Base-by-base conservation (phyloP, 306 rosid species). In the Luffa aegyptiaca region DNA sequence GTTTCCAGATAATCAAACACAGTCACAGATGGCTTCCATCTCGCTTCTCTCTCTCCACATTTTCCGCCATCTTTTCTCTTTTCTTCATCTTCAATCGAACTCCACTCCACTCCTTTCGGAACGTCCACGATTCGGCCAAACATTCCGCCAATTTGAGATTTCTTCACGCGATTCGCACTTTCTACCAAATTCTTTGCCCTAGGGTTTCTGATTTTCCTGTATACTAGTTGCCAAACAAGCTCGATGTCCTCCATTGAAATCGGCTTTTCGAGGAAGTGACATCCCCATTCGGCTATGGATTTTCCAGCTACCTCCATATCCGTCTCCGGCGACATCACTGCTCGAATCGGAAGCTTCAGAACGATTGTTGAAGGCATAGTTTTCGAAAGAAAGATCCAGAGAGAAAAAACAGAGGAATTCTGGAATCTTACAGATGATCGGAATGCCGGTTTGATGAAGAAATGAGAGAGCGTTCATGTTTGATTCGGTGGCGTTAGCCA, bases 181-280 rank as follows among this genome's bases (percentile, higher is more conserved):
- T 66, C 74, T 41, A 1, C 51, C 8, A 8, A 42, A 70, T 46
- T 56, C 21, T 31, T 48, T 0, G 61, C 55, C 7, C 59, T 73
- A 31, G 77, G 77, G 61, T 73, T 73, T 73, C 61, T 53, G 52
- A 17, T 56, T 41, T 5, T 37, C 35, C 68, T 36, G 80, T 76
- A 76, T 3, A 57, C 37, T 20, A 55, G 35, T 56, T 76, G 65
- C 80, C 80, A 76, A 76, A 76, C 80, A 5, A 53, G 65, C 21
- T 58, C 66, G 6, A 76, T 35, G n/a, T 76, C 80, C 64, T 76
- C 80, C 53, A 56, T 76, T n/a, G 65, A 55, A 17, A 76, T 58
- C 8, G 80, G 80, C n/a, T 76, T 76, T 10, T 76, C 51, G 37
- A 53, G 65, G 80, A 76, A 76, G 51, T 76, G 52, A 21, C 52